Evolutionary conservation across 2,329 filamentous ascomycete genomes (phyloP).

Genomic region (Nigrospora osmanthi): DNA sequence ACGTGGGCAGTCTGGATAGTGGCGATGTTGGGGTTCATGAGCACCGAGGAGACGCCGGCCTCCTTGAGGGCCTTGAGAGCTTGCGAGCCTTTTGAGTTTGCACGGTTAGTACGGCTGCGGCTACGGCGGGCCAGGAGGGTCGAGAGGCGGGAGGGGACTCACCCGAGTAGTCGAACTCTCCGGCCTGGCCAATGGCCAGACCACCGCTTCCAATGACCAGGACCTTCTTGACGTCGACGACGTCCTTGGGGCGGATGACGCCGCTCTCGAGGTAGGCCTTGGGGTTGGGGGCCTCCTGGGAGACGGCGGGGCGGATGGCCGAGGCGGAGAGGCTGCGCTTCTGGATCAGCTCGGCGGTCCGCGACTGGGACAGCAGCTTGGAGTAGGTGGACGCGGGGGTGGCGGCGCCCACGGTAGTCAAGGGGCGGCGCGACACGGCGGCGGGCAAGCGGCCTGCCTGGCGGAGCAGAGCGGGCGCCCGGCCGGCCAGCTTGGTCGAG

Average conservation of each 20-base stretch:
- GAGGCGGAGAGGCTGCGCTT: slow-evolving; percentile 43
- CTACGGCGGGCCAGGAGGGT: no score
- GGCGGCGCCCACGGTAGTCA: slow-evolving; percentile 29
- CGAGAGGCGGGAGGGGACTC: no score
- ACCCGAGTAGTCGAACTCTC: slow-evolving; percentile 99
- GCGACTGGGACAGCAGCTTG: slow-evolving; percentile 20
- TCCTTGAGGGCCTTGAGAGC: slow-evolving; percentile 96
- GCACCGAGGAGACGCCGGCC: slow-evolving; percentile 80
- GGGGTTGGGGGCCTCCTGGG: slow-evolving; percentile 68
- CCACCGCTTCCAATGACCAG: slow-evolving; percentile 93
- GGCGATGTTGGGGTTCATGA: slow-evolving; percentile 97
- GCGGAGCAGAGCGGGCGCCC: slow-evolving; percentile 50
- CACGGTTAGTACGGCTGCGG: neutral
- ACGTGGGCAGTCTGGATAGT: slow-evolving; percentile 97
- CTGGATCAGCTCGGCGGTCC: slow-evolving; percentile 27
- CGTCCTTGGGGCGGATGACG: slow-evolving; percentile 68
- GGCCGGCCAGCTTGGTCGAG: slow-evolving; percentile 38
- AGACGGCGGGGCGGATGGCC: slow-evolving; percentile 34
- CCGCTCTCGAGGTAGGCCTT: slow-evolving; percentile 87
- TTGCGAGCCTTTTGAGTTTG: slow-evolving; percentile 63
- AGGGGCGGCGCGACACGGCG: slow-evolving; percentile 33
- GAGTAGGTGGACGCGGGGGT: slow-evolving; percentile 24
- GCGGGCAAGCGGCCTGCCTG: slow-evolving; percentile 42
- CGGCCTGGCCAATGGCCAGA: slow-evolving; percentile 92
- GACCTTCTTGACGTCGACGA: slow-evolving; percentile 92